Evolutionary conservation across 192 early-diverging fungal species (phyloP), one percentile per base, ranked within the genome.

Genomic region (Coemansia sp.): DNA sequence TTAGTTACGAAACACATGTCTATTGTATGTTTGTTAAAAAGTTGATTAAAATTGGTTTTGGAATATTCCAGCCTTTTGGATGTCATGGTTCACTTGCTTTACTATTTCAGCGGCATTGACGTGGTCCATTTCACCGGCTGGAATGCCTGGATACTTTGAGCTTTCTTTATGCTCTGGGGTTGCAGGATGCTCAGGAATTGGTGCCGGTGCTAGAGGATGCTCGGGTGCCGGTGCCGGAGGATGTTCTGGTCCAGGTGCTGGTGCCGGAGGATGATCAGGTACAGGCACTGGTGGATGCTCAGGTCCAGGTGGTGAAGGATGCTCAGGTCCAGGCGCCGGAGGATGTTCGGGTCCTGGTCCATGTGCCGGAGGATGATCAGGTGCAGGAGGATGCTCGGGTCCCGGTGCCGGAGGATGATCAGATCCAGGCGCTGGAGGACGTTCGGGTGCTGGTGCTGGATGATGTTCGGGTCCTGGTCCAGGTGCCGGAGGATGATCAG

Each of bases 1-100:
- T 32, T 32, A 6, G 32, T 32, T 32, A 32, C 0, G 19, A 21
- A 32, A 32, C 32, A 32, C 5, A 32, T 32, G 32, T 32, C 32
- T 32, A 32, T 43, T 43, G 11, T 15, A 43, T 38, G 41, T n/a
- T 43, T 43, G 41, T 43, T 43, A 43, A 43, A 38, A 38, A 38
- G 11, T 43, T 0, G 3, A n/a, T 60, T 60, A 68, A 52, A 48
- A 58, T 35, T 62, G 63, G 47, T 72, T 43, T 51, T 72, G 64
- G 37, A 72, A 32, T 29, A 72, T 72, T 15, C 63, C 63, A 8
- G 58, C 70, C 15, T 60, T 51, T 12, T 29, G 22, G 12, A 72
- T 38, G 39, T 72, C 49, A 35, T 27, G 58, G 53, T 72, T 65
- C 19, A 72, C 70, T 23, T 56, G 29, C n/a, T 60, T 32, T 48